Evolutionary conservation across 345 rosid genomes (phyloP).

Genomic region (Mercurialis annua): DNA sequence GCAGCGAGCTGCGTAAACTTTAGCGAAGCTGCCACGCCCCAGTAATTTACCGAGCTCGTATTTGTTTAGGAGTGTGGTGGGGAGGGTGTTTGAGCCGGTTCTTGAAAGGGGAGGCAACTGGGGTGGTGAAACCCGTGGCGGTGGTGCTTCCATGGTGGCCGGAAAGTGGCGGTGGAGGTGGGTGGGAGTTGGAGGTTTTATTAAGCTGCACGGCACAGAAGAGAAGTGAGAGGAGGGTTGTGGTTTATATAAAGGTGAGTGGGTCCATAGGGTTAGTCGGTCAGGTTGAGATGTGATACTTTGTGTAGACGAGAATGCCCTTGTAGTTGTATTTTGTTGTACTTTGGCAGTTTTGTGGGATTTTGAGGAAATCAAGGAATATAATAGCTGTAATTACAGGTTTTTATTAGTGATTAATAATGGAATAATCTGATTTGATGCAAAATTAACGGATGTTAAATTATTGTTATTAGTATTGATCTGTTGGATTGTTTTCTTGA

Average conservation of each 20-base stretch:
- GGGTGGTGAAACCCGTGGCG: slow-evolving; percentile 5
- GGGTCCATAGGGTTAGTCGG: not conserved
- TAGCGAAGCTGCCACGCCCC: slow-evolving; percentile 75
- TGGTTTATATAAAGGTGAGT: not conserved
- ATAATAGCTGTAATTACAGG: not conserved
- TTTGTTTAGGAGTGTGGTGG: slow-evolving; percentile 48
- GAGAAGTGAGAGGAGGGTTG: not conserved
- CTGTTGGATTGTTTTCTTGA: too few relatives aligned
- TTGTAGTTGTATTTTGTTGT: not conserved
- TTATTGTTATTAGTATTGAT: too few relatives aligned
- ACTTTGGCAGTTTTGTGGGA: not conserved
- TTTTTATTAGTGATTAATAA: not conserved
- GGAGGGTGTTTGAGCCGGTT: slow-evolving; percentile 15
- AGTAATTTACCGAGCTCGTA: slow-evolving; percentile 58
- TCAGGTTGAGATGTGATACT: not conserved
- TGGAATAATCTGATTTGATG: not conserved
- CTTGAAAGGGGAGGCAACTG: slow-evolving; percentile 16
- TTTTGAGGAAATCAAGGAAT: not conserved
- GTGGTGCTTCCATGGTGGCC: slow-evolving; percentile 22
- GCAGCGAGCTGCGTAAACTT: slow-evolving; percentile 61
- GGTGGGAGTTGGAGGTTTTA: not conserved
- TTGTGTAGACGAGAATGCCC: not conserved
- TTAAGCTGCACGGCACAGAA: not conserved
- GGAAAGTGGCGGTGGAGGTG: not conserved
- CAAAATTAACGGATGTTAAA: too few relatives aligned